phyloP scores from a whole-genome alignment of 768 basidiomycete genomes.

The Coprinopsis cinerea region DNA sequence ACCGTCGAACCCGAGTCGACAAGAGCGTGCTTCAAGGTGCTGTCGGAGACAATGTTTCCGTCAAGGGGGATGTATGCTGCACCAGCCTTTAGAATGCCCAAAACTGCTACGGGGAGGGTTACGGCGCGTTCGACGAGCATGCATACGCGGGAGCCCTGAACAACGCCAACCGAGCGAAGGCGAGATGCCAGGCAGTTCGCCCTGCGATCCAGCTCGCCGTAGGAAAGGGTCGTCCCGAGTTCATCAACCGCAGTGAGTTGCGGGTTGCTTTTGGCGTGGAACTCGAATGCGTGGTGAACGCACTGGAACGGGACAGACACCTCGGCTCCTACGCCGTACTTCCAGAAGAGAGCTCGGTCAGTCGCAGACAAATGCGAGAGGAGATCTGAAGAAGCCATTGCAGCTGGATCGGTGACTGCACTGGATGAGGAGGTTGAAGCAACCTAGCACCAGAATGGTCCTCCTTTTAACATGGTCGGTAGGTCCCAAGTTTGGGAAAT shows the following conservation, averaged over 20 bases:
- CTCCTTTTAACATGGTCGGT: background rate
- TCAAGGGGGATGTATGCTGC: conserved; percentile 57
- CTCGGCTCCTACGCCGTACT: conserved; percentile 38
- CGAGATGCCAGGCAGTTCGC: conserved; percentile 41
- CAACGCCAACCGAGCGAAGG: conserved; percentile 38
- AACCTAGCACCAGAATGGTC: background rate
- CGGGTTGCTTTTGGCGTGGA: conserved; percentile 36
- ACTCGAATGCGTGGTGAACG: conserved; percentile 52
- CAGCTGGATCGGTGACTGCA: conserved; percentile 5
- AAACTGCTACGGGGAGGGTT: conserved; percentile 44
- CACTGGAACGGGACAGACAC: conserved; percentile 36
- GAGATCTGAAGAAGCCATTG: conserved; percentile 5
- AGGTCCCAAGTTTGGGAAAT: background rate
- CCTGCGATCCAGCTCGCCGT: conserved; percentile 41
- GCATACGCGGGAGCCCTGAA: conserved; percentile 46
- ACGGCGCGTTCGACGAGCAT: conserved; percentile 51
- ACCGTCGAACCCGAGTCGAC: conserved; percentile 37
- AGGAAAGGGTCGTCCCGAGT: conserved; percentile 41
- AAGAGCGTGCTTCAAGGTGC: conserved; percentile 46
- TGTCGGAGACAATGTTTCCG: conserved; percentile 51
- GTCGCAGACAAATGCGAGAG: conserved; percentile 26
- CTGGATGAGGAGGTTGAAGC: background rate
- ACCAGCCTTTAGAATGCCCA: conserved; percentile 52
- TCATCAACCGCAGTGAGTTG: conserved; percentile 45
- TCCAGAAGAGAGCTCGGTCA: conserved; percentile 38